These are phyloP conservation scores for Starmerella roubikii DNA, from an alignment of 805 yeast genomes.

Conservation along the genomic window DNA sequence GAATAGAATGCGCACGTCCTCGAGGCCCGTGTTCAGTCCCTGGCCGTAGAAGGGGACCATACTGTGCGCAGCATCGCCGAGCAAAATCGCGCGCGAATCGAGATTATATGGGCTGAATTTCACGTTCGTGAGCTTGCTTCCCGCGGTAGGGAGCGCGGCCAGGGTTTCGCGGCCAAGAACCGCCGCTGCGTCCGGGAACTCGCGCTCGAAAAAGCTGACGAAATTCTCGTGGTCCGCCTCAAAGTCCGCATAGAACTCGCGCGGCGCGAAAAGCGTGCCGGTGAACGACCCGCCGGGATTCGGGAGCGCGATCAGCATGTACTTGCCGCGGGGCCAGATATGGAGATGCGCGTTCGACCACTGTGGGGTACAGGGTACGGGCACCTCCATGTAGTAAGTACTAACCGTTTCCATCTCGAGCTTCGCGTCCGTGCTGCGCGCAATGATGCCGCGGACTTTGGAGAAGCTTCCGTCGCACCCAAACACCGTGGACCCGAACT, in stretches of 20 bases:
- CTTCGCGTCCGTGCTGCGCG: constrained; percentile 53
- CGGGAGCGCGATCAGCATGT: constrained; percentile 82
- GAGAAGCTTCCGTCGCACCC: constrained; percentile 87
- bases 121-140: constrained; percentile 68
- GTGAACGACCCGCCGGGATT: constrained; percentile 80
- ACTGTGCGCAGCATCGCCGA: constrained; percentile 92
- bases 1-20: constrained; percentile 64
- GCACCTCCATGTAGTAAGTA: constrained; percentile 68
- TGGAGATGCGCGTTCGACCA: constrained; percentile 53
- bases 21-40: constrained; percentile 94
- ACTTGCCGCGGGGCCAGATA: constrained; percentile 81
- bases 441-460: constrained; percentile 53
- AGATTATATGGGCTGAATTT: constrained; percentile 57
- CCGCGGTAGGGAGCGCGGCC: constrained; percentile 34
- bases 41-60: constrained; percentile 99
- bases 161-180: constrained; percentile 51
- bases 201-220: constrained; percentile 38
- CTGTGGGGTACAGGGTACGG: constrained; percentile 42
- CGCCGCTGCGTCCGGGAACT: constrained; percentile 63
- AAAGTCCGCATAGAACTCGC: constrained; percentile 43
- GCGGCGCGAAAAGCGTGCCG: constrained; percentile 76
- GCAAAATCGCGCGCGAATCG: constrained; percentile 45
- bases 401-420: constrained; percentile 66
- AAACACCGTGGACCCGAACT: constrained; percentile 33
- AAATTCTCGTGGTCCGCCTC: constrained; percentile 29